Base-by-base conservation (phyloP, 352 stramenopile species). In the Pythium brassicae region DNA sequence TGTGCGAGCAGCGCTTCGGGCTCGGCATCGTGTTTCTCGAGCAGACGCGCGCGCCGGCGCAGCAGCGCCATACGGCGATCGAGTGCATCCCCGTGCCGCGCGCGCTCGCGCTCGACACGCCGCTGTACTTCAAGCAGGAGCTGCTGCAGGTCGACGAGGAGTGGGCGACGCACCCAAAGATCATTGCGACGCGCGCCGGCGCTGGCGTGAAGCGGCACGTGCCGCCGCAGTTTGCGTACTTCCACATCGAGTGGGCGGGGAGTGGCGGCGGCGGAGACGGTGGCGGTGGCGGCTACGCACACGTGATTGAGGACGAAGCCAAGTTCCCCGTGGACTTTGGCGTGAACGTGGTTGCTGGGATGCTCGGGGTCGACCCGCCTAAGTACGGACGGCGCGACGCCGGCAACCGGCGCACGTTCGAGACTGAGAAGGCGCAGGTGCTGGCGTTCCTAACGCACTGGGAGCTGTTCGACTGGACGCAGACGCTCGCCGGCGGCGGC, bases 71-170 rank as follows among this genome's bases (percentile, higher is more conserved):
- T 27, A 93, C 81, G 4, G 35, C 75, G 37, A 86, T 93, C 42
- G 83, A 92, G 55, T 94, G 85, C 54, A 87, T 94, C 56, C 83
- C 85, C 8, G 74, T 94, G 22, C 76, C 83, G 1, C 68, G 61
- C 11, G 71, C 85, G 2, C 37, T 93, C 27, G 82, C 72, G 7
- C 42, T 78, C 22, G 81, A 92, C 55, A 78, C 71, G 25, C 80
- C 85, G 20, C 50, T 94, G 51, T 92, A 87, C 45, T 92, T 94
- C 55, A 92, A 89, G 66, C 85, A 94, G 55, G 85, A 91, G 46
- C 66, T 94, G 11, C 62, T 86, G 67, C 75, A 92, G 27, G 80
- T 72, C 4, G 74, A 90, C 57, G 74, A 81, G 40, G 84, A 92
- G 55, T 94, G 83, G 83, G 66, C 73, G 25, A 90, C 81, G 17